phyloP scores from a whole-genome alignment of 345 rosid genomes.

The Lepidium aucheri region DNA sequence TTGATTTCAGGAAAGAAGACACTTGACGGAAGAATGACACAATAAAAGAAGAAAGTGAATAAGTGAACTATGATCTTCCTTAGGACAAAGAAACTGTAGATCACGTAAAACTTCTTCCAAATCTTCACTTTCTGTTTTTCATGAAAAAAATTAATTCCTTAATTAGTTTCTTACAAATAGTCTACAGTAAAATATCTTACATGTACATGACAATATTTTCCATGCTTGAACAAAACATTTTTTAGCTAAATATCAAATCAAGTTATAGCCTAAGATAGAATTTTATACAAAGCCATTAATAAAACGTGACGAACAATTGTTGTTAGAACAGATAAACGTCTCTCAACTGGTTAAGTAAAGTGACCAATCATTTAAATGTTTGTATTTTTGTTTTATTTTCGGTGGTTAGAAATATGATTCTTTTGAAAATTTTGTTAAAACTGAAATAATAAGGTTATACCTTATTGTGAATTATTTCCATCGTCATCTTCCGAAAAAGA shows the following conservation, averaged over 20 bases:
- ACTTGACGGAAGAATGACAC: constrained; percentile 20
- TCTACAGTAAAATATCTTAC: too few species aligned
- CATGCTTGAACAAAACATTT: too few species aligned
- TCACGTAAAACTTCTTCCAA: constrained; percentile 22
- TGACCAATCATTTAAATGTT: background rate
- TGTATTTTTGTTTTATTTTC: background rate
- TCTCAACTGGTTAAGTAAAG: background rate
- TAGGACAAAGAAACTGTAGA: constrained; percentile 21
- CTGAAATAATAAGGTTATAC: constrained; percentile 4
- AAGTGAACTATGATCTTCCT: constrained; percentile 18
- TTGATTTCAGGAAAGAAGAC: constrained; percentile 13
- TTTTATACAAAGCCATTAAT: too few species aligned
- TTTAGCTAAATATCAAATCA: too few species aligned
- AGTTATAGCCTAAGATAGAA: too few species aligned
- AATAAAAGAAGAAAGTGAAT: constrained; percentile 19
- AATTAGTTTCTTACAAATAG: too few species aligned
- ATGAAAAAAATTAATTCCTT: too few species aligned
- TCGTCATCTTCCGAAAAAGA: constrained; percentile 44
- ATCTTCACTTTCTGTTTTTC: constrained; percentile 12
- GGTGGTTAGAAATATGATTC: background rate
- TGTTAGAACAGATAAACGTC: too few species aligned
- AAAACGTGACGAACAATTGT: too few species aligned
- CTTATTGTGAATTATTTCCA: constrained; percentile 39
- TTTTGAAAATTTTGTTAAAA: background rate
- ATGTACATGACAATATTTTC: too few species aligned